Percentiles rank a stretch among this genome's conserved stretches.
phyloP scores from a whole-genome alignment of 2,329 filamentous ascomycete species.

The Stenocarpella maydis region DNA sequence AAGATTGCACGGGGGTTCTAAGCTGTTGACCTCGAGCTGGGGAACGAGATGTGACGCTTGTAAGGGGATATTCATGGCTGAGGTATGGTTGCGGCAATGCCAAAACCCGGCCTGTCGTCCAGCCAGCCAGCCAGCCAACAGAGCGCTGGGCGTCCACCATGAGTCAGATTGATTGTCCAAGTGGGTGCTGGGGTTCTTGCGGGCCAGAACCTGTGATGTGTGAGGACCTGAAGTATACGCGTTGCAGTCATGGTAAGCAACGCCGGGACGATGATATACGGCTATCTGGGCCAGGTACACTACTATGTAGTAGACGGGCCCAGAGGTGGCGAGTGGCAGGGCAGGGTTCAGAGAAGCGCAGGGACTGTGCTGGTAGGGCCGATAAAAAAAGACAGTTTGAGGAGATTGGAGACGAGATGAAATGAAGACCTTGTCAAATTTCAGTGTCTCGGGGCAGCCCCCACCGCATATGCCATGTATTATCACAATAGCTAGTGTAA shows the following conservation, averaged over 20 bases:
- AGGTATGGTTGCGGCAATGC: too few species aligned
- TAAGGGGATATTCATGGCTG: too few species aligned
- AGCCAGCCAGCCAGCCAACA: neutral
- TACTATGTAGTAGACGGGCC: too few species aligned
- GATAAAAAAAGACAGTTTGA: neutral
- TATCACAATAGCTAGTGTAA: too few species aligned
- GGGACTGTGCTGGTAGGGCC: too few species aligned
- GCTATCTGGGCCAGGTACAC: too few species aligned
- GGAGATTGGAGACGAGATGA: constrained; percentile 4
- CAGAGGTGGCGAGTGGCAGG: neutral
- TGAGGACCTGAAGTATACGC: neutral
- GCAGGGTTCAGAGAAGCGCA: neutral
- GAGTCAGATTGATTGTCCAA: neutral
- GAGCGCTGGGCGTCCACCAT: neutral
- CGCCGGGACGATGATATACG: neutral
- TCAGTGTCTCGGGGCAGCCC: constrained; percentile 4
- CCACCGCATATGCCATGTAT: constrained; percentile 6
- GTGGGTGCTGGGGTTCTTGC: neutral
- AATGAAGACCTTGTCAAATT: constrained; percentile 15
- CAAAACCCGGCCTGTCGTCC: neutral
- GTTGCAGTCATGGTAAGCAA: neutral
- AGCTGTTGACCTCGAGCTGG: neutral
- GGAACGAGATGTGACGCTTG: too few species aligned
- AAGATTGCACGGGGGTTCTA: too few species aligned
- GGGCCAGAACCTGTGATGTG: neutral